Base-by-base conservation (phyloP, 2,329 filamentous ascomycete genomes). In the Colletotrichum karsti region DNA sequence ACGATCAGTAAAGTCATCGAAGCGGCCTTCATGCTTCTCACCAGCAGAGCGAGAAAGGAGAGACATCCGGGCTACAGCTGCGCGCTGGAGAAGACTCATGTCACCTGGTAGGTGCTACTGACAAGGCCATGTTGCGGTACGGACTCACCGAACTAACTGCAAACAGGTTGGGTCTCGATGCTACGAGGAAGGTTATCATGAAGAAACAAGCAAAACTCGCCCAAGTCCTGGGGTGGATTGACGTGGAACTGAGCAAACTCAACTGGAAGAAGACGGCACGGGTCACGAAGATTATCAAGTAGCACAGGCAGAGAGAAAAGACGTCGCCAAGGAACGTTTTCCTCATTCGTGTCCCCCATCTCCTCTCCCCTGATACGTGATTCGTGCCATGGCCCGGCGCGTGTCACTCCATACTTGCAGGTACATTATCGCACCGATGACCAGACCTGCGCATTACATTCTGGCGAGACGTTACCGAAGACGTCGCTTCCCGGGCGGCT, bases 1-100 rank as follows among this genome's bases (percentile, higher is more conserved):
- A 91, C 92, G 0, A 87, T 96, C 48, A 79, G 84, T 39, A 91
- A 90, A 64, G 80, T 95, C 15, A 84, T 91, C 18, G 85, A 90
- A 15, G 85, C 93, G 4, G 90, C 90, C 0, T 89, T 86, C 70
- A 78, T 87, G 8, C 83, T 94, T 33, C 83, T 95, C 70, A 89
- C 88, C 26, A 87, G 89, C 72, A 82, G 80, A 69, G 79, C 80
- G 1, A 80, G 86, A 41, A 81, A 74, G 58, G 73, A 76, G 63
- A 79, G 82, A 51, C 82, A 84, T 69, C 82, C 84, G 0, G 82
- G 78, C 18, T 92, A 90, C 70, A 77, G 82, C 13, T 93, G 90
- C 73, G 81, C 82, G 20, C 82, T 95, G 30, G 87, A 84, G 58
- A 88, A 85, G 71, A 77, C 77, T 13, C 91, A 95, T 74, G 82